Percentiles rank a stretch among this genome's conserved stretches.
Evolutionary conservation across 2,329 filamentous ascomycete genomes (phyloP).

Genomic region (Metarhizium humberi): DNA sequence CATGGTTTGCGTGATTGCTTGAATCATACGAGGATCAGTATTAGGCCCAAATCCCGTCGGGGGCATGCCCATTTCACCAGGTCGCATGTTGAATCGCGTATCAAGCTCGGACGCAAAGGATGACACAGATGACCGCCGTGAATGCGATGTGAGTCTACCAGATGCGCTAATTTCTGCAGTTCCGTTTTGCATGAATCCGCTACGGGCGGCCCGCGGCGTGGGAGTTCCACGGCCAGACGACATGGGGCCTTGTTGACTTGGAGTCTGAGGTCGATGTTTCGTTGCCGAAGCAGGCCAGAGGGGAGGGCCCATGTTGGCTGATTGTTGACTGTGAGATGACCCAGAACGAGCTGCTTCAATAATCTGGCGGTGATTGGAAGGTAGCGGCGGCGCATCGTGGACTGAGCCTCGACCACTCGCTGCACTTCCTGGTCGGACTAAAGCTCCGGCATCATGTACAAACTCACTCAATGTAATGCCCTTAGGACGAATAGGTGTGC

Average conservation of each 20-base stretch:
- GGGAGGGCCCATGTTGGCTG: slow-evolving; percentile 71
- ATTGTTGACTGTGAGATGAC: slow-evolving; percentile 36
- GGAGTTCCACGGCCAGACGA: slow-evolving; percentile 44
- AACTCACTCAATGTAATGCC: slow-evolving; percentile 29
- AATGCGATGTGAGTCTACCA: slow-evolving; percentile 24
- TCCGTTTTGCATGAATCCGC: slow-evolving; percentile 38
- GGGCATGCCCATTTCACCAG: slow-evolving; percentile 44
- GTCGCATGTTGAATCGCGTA: slow-evolving; percentile 70
- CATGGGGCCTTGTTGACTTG: slow-evolving; percentile 37
- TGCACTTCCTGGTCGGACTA: slow-evolving; percentile 60
- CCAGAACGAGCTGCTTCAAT: slow-evolving; percentile 69
- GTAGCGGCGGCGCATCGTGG: slow-evolving; percentile 58
- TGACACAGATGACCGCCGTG: slow-evolving; percentile 70
- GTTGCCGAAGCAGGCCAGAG: slow-evolving; percentile 67
- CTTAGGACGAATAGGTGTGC: slow-evolving; percentile 30
- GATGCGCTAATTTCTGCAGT: slow-evolving; percentile 39
- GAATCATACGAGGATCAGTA: slow-evolving; percentile 96
- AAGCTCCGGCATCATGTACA: slow-evolving; percentile 24
- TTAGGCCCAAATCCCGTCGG: slow-evolving; percentile 53
- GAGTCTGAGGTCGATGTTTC: slow-evolving; percentile 50
- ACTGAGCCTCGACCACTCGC: slow-evolving; percentile 47
- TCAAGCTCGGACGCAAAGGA: slow-evolving; percentile 95
- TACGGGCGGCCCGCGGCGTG: slow-evolving; percentile 44
- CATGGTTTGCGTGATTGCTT: slow-evolving; percentile 98
- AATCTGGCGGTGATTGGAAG: slow-evolving; percentile 70